Evolutionary conservation across 139 green algal genomes (phyloP).

Genomic region (Yamagishiella unicocca): DNA sequence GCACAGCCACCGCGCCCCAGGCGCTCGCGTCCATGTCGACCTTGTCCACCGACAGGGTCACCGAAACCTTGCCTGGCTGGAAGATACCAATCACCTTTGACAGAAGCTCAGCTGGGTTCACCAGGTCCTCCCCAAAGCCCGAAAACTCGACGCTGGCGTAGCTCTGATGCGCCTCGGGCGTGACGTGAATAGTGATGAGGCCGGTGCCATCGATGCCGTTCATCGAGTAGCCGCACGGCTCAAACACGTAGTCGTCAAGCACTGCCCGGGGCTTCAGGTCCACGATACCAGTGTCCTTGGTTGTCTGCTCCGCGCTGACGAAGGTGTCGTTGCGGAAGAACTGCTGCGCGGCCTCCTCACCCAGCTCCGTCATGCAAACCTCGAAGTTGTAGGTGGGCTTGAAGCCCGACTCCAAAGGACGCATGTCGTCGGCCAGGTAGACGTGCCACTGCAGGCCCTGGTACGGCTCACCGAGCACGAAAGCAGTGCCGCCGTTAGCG

Average conservation of each 20-base stretch:
- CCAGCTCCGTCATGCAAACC: conserved; percentile 97
- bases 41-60: conserved; percentile 64
- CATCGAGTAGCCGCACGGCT: conserved; percentile 99
- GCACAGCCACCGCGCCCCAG: conserved; percentile 46
- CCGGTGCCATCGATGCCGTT: conserved; percentile 86
- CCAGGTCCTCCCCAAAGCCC: conserved; percentile 66
- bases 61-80: conserved; percentile 60
- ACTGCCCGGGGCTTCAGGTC: conserved; percentile 79
- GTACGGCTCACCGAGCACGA: conserved; percentile 87
- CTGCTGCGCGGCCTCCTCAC: conserved; percentile 64
- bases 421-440: conserved; percentile 79
- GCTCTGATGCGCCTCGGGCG: conserved; percentile 91
- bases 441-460: conserved; percentile 96
- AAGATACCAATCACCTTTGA: conserved; percentile 68
- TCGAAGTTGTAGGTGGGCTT: conserved; percentile 88
- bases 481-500: conserved; percentile 69
- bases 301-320: conserved; percentile 73
- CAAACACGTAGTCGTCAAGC: conserved; percentile 99
- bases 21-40: conserved; percentile 38
- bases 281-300: conserved; percentile 77
- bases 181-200: conserved; percentile 98
- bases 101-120: conserved; percentile 51
- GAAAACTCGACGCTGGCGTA: conserved; percentile 95
- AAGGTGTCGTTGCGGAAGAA: conserved; percentile 86
- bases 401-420: background rate